These are phyloP conservation scores for Cladophialophora yegresii DNA, from an alignment of 2,329 filamentous ascomycete species.

Conservation along the genomic window DNA sequence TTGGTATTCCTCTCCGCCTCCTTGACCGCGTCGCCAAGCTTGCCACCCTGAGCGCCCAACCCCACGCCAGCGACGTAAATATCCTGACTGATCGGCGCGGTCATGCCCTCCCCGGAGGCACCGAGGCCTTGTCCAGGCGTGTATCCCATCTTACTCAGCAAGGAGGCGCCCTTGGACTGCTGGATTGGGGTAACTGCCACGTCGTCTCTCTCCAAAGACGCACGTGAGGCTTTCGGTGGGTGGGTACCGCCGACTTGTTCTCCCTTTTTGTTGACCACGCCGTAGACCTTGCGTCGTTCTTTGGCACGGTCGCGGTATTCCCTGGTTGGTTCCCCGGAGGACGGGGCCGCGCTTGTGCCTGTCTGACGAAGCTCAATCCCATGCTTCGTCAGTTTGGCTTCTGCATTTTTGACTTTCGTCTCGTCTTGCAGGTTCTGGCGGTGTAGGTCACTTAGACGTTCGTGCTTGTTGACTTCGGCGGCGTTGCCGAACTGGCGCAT, in stretches of 20 bases:
- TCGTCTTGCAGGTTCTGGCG: conserved; percentile 57
- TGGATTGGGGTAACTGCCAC: conserved; percentile 39
- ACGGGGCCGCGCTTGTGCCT: background rate
- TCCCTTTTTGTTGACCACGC: conserved; percentile 40
- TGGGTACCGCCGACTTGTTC: conserved; percentile 30
- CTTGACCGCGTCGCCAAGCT: conserved; percentile 52
- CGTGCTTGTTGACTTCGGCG: conserved; percentile 61
- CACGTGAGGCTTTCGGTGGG: conserved; percentile 10
- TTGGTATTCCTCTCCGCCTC: conserved; percentile 53
- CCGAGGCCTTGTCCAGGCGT: conserved; percentile 50
- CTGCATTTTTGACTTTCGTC: conserved; percentile 47
- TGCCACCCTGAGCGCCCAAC: conserved; percentile 52
- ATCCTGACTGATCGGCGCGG: conserved; percentile 51
- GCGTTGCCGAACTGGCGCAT: conserved; percentile 59
- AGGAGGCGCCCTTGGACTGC: conserved; percentile 54
- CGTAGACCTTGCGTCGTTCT: conserved; percentile 51
- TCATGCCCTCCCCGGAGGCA: conserved; percentile 51
- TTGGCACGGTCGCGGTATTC: conserved; percentile 53
- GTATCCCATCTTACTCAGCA: conserved; percentile 57
- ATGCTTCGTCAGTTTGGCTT: conserved; percentile 49
- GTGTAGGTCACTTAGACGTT: conserved; percentile 60
- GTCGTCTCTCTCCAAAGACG: conserved; percentile 17
- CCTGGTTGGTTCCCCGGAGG: background rate
- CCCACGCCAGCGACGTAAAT: conserved; percentile 55
- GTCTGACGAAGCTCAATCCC: conserved; percentile 38